Evolutionary conservation across 306 rosid genomes (phyloP), one percentile per base, ranked within the genome.

Genomic region (Gastrolobium villosum): DNA sequence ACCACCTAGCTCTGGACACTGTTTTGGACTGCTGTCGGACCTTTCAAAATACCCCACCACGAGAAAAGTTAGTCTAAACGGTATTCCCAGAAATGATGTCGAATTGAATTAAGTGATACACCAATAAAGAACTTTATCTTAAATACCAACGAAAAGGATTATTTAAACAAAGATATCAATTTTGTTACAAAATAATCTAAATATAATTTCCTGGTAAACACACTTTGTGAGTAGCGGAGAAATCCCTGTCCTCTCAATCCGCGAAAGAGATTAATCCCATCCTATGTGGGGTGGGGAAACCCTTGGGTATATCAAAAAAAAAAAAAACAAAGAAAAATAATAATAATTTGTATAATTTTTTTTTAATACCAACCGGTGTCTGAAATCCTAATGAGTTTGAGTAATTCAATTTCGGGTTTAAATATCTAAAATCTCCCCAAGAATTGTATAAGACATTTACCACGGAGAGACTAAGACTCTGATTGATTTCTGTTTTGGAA

Each of bases 1-100:
- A 74, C 86, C 65, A 71, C 73, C 79, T 44, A 70, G 31, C 37
- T 55, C 63, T 71, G 49, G 49, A 77, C 56, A 62, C n/a, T 34
- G 74, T 64, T 71, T 54, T 3, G 52, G 6, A 34, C 2, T 76
- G 70, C 64, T 44, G 46, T 46, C 39, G 41, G 53, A 68, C 65
- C 68, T 34, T 63, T 43, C 10, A 31, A 71, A 71, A 41, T 37
- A 28, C 65, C 82, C 82, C 75, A 77, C 79, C n/a, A 67, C 1
- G 3, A 59, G 2, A 75, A 50, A 74, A 45, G 31, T 36, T 65
- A n/a, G 44, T 10, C 40, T 32, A 56, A 26, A 41, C 53, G 68
- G 54, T 54, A 43, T 13, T 64, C 34, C 49, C 28, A 30, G 30
- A 71, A 40, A 79, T 62, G 14, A 71, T 61, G 10, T 30, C 69